Evolutionary conservation across 2,329 filamentous ascomycete genomes (phyloP), one percentile per base, ranked within the genome.

Genomic region (Monosporascus sp.): DNA sequence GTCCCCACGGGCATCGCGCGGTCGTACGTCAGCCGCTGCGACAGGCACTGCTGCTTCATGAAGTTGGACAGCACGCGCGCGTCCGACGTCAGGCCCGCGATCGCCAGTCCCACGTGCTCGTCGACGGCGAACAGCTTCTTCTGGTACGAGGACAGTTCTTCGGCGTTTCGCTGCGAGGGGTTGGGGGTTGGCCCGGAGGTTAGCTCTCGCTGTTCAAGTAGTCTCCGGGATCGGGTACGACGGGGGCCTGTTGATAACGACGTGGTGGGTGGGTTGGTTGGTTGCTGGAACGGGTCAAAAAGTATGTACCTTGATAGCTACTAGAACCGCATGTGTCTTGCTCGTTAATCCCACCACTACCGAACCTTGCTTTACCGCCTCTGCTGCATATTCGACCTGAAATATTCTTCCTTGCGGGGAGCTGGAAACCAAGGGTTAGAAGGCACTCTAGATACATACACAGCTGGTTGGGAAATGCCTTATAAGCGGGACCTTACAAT

Each of bases 61-160:
- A 97, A 99, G 84, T 99, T 99, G 80, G 92, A 97, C 65, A 99
- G 91, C 65, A 99, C 94, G 68, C 94, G 94, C 70, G 93, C 94
- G 74, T 99, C 94, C 55, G 93, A 97, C 62, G 94, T 94, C 58
- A 99, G 89, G 65, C 94, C 94, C 63, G 94, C 94, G 67, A 99
- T 95, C 67, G 93, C 91, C 67, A 99, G 86, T 63, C 92, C 94
- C 65, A 94, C 87, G 75, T 99, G 94, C 67, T 93, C 89, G 74
- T 99, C 94, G 76, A 99, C 87, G 65, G 87, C 84, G 74, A 99
- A 97, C 70, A 99, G 86, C 80, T 99, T 99, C 84, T 97, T 97
- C 78, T 99, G 94, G 83, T 99, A 99, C 50, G 94, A 97, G 57
- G 94, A 99, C 55, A 99, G 88, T 77, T 99, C 94, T 83, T 99